Evolutionary conservation across 2,329 filamentous ascomycete genomes (phyloP), one percentile per base, ranked within the genome.

Genomic region (Hirsutella thompsonii): DNA sequence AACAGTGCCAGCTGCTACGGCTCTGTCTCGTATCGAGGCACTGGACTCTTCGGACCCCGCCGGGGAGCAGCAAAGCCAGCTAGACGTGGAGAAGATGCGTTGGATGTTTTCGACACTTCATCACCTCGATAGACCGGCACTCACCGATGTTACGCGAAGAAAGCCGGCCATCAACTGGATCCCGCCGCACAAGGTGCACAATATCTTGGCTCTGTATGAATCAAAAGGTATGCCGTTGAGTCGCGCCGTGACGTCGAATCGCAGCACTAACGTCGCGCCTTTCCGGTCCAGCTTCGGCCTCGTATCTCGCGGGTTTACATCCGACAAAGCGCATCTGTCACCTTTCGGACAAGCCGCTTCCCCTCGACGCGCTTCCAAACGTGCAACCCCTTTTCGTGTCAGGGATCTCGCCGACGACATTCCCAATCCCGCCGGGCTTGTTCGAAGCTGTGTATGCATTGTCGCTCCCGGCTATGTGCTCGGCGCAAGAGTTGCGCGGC

Each of bases 81-180:
- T 46, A 58, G 72, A 33, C 10, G 36, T 40, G 10, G 42, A 51
- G 21, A 44, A 44, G 10, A 44, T 41, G 32, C 46, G 46, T 20
- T 80, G 76, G 76, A 70, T 86, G 61, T 61, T 80, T 28, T 76
- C 70, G 21, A 68, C 68, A 1, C 58, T 83, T 40, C 66, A 68
- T 45, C 63, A 61, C 46, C 62, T 67, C 50, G 66, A 64, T 30
- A 63, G 64, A 26, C 26, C 35, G 5, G 11, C 28, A 19, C 35
- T 40, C 16, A 30, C n/a, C 10, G 37, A 40, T 10, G 20, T 18
- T 8, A 18, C 14, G 20, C 8, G 13, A 33, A 35, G 30, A 23
- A 26, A 20, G 32, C 37, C 21, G 14, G 16, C 5, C 6, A 42
- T 18, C 14, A n/a, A 34, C 14, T 16, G 16, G 20, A 36, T 42